Conservation (phyloP, 2,329 filamentous ascomycete species). For the Aspergillus ochraceus region DNA sequence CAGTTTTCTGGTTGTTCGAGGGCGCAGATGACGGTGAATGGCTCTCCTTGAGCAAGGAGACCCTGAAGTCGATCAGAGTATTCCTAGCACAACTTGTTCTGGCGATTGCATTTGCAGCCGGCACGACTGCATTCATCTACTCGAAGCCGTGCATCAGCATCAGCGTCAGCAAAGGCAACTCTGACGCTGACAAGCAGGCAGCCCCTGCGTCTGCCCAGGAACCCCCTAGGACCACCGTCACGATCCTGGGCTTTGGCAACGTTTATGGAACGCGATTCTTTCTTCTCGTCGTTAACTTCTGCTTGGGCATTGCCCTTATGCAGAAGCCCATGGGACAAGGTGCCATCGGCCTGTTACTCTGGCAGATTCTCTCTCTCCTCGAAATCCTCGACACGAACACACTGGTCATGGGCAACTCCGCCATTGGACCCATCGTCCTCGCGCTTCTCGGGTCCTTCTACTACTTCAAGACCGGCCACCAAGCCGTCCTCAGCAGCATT, state of each 20-base stretch:
- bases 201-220: conserved; percentile 21
- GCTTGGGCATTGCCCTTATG: conserved; percentile 73
- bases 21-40: conserved; percentile 81
- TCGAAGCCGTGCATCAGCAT: conserved; percentile 82
- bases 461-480: conserved; percentile 97
- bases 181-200: conserved; percentile 46
- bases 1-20: conserved; percentile 85
- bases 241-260: conserved; percentile 88
- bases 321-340: conserved; percentile 95
- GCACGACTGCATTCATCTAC: conserved; percentile 81
- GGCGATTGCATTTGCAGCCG: conserved; percentile 77
- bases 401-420: conserved; percentile 58
- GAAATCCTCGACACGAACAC: conserved; percentile 64
- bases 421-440: conserved; percentile 81
- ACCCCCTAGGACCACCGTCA: conserved; percentile 55
- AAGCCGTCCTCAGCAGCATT: conserved; percentile 80
- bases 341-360: conserved; percentile 75
- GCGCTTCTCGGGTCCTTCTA: conserved; percentile 89
- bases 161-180: conserved; percentile 50
- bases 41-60: conserved; percentile 63
- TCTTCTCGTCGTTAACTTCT: conserved; percentile 75
- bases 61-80: conserved; percentile 72
- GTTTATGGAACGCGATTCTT: conserved; percentile 90
- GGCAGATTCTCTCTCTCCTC: conserved; percentile 79
- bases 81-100: conserved; percentile 79